phyloP scores from a whole-genome alignment of 441 rosid genomes.

The Monsonia emarginata region DNA sequence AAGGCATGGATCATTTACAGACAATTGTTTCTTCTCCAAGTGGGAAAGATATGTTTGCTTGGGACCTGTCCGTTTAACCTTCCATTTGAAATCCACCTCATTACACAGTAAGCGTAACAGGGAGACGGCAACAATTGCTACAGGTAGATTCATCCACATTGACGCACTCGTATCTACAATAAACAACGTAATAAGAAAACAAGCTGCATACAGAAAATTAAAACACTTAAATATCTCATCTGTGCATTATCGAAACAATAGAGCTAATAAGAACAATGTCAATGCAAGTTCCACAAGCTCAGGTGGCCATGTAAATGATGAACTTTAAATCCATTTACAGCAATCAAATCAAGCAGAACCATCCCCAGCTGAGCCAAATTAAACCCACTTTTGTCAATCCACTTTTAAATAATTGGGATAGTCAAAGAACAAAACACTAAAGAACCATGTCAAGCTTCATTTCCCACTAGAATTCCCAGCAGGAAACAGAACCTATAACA shows the following conservation, averaged over 20 bases:
- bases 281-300: background rate
- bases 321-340: no score
- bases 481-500: background rate
- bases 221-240: no score
- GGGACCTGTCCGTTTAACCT: slow-evolving; percentile 20
- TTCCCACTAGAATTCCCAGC: background rate
- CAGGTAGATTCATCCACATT: slow-evolving; percentile 90
- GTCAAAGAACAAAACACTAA: no score
- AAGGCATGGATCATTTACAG: slow-evolving; percentile 64
- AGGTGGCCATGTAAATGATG: background rate
- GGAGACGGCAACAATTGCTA: slow-evolving; percentile 50
- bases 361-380: background rate
- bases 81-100: slow-evolving; percentile 78
- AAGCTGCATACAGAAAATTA: no score
- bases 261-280: background rate
- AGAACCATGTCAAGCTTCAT: background rate
- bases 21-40: slow-evolving; percentile 62
- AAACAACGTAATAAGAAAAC: background rate
- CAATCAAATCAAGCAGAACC: background rate
- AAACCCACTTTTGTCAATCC: background rate
- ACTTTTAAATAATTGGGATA: background rate
- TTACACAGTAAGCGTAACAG: slow-evolving; percentile 41
- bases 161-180: slow-evolving; percentile 86
- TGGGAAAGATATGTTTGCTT: slow-evolving; percentile 38
- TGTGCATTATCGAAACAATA: background rate